Base-by-base conservation (phyloP, 1,139 yeast genomes). In the Pichia inconspicua region DNA sequence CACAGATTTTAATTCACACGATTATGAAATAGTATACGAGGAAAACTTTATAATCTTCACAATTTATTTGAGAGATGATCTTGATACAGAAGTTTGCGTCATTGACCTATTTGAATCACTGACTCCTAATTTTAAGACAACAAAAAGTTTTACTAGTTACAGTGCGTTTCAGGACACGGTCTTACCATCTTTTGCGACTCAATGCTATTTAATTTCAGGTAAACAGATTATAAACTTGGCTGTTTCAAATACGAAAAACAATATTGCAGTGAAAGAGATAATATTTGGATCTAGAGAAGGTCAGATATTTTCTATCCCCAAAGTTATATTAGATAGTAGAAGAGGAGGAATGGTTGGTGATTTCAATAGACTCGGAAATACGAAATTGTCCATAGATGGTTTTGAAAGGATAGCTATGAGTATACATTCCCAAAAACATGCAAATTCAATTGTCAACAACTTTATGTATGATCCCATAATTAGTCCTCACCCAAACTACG, bases 41-140 rank as follows among this genome's bases (percentile, higher is more conserved):
- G 97, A 92, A 61, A 82, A 89, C 64, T 90, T 95, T 88, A 69
- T 88, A 14, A 74, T 86, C 4, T 84, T 85, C 63, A 71, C 92
- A 0, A n/a, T 49, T 2, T 71, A 80, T 45, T 63, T 64, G 2
- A 64, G 64, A 3, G 84, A 84, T 14, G 60, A 76, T 30, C 40
- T 44, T 14, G 79, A 80, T 47, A 78, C 81, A 51, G 75, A 83
- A 56, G 62, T 92, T 15, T 78, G 75, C 19, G 89, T 85, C 0
- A 70, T 88, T 61, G 97, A 92, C 63, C 66, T 92, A 44, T 92
- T 80, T 65, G 95, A 86, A 61, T 77, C 85, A 0, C 59, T 69
- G 9, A 64, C 57, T 2, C 77, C 84, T 14, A 75, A 82, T 56
- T 62, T 60, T 43, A 71, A 77, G 49, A 38, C 46, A 10, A 40